Percentiles rank a stretch among this genome's conserved stretches.
These are phyloP conservation scores for Grosmannia huntii DNA, from an alignment of 2,329 filamentous ascomycete species.

Conservation along the genomic window DNA sequence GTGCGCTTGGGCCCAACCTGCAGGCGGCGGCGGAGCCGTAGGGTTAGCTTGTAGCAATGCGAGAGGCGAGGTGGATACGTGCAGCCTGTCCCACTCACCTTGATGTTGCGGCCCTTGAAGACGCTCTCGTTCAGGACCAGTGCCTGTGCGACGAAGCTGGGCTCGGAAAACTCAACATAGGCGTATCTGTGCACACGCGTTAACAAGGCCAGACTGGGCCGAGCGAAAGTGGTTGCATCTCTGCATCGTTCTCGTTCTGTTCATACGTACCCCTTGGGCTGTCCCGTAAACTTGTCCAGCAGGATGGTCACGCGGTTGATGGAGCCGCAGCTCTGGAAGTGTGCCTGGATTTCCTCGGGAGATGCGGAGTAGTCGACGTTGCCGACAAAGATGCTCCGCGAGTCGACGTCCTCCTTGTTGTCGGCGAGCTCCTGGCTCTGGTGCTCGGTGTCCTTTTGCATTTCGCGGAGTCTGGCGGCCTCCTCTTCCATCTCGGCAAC, in stretches of 20 bases:
- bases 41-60: neutral
- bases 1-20: conserved; percentile 79
- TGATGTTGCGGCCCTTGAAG: conserved; percentile 89
- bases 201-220: neutral
- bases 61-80: neutral
- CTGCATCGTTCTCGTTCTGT: neutral
- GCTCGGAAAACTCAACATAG: conserved; percentile 96
- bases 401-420: conserved; percentile 91
- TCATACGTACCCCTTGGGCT: conserved; percentile 82
- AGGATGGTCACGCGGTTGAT: conserved; percentile 98
- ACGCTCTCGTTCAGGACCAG: conserved; percentile 93
- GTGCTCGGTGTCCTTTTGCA: conserved; percentile 77
- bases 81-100: conserved; percentile 28
- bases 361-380: conserved; percentile 97
- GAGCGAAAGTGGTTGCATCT: neutral
- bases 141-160: conserved; percentile 81
- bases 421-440: conserved; percentile 74
- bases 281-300: conserved; percentile 94
- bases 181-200: conserved; percentile 55
- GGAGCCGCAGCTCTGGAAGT: conserved; percentile 92
- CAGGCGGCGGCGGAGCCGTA: neutral
- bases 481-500: conserved; percentile 88
- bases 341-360: conserved; percentile 94
- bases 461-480: conserved; percentile 72
- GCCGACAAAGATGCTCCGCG: conserved; percentile 91